Conservation (phyloP, 2,329 filamentous ascomycete species). For the Diaporthe sp. region DNA sequence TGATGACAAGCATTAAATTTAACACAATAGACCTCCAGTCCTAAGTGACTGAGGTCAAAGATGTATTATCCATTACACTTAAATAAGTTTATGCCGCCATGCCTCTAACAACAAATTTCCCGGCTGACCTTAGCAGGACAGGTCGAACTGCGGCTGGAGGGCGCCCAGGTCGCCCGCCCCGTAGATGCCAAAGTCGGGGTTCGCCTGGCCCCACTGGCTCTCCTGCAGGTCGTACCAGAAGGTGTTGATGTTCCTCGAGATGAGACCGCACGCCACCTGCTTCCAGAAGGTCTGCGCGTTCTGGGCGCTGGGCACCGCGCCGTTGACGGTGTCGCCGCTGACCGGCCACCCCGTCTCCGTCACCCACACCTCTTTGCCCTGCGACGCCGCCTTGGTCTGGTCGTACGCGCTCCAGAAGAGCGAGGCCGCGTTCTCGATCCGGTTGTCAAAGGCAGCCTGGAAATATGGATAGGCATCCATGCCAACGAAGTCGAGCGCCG, state of each 20-base stretch:
- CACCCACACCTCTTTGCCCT: conserved; percentile 75
- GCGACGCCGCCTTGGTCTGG: conserved; percentile 54
- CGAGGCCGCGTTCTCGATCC: conserved; percentile 72
- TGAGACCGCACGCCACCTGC: conserved; percentile 78
- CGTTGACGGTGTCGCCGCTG: conserved; percentile 72
- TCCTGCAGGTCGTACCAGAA: conserved; percentile 77
- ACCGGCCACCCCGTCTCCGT: conserved; percentile 93
- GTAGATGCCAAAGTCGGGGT: conserved; percentile 26
- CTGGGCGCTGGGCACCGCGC: conserved; percentile 72
- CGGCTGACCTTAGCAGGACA: conserved; percentile 4
- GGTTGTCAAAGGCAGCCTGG: conserved; percentile 77
- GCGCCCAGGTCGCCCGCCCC: conserved; percentile 25
- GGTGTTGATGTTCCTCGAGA: conserved; percentile 72
- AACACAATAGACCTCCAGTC: conserved; percentile 8
- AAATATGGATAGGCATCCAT: conserved; percentile 91
- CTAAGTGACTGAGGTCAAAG: not conserved
- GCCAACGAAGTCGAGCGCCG: conserved; percentile 82
- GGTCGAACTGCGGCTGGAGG: conserved; percentile 19
- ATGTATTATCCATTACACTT: conserved; percentile 31
- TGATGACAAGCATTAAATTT: not conserved
- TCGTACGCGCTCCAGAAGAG: conserved; percentile 79
- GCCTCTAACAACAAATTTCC: no score
- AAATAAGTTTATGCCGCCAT: not conserved
- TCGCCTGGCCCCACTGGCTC: conserved; percentile 28
- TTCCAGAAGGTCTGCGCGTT: conserved; percentile 88